These are phyloP conservation scores for Patellifolia procumbens DNA, from an alignment of 179 eudicot species.

Conservation along the genomic window DNA sequence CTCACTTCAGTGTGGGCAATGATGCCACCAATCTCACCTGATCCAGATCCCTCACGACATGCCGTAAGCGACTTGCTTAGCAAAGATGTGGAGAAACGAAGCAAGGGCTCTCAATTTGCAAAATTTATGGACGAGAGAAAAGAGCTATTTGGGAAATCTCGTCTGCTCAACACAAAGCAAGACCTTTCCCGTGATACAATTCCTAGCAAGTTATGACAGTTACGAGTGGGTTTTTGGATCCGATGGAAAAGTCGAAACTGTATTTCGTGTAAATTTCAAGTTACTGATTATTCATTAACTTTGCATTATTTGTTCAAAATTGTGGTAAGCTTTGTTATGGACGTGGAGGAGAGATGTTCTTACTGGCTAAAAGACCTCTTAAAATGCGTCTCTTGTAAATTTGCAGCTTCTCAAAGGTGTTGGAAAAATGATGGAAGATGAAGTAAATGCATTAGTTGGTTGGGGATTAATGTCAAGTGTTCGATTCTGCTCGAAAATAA, in stretches of 20 bases:
- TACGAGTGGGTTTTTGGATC: background rate
- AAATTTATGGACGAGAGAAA: constrained; percentile 66
- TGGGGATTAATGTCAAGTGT: no score
- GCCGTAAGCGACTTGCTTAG: constrained; percentile 26
- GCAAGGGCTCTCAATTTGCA: constrained; percentile 77
- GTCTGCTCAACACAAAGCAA: constrained; percentile 36
- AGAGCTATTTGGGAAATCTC: constrained; percentile 42
- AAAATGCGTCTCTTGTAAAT: background rate
- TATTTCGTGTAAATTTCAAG: background rate
- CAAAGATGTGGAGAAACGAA: constrained; percentile 41
- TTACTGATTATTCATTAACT: background rate
- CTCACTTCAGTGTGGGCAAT: constrained; percentile 84
- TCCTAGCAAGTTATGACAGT: constrained; percentile 74
- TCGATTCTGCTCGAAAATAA: no score
- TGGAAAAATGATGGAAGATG: background rate
- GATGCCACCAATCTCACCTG: constrained; percentile 70
- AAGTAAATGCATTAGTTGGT: background rate
- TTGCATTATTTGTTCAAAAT: background rate
- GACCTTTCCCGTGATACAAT: constrained; percentile 35
- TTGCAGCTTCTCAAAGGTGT: background rate
- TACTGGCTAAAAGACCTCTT: background rate
- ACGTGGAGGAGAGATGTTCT: background rate
- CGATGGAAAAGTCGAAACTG: background rate
- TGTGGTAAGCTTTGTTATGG: background rate
- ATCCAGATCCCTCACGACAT: constrained; percentile 51